Evolutionary conservation across 1,284 basidiomycete species (phyloP).

Genomic region (Kwoniella shivajii): DNA sequence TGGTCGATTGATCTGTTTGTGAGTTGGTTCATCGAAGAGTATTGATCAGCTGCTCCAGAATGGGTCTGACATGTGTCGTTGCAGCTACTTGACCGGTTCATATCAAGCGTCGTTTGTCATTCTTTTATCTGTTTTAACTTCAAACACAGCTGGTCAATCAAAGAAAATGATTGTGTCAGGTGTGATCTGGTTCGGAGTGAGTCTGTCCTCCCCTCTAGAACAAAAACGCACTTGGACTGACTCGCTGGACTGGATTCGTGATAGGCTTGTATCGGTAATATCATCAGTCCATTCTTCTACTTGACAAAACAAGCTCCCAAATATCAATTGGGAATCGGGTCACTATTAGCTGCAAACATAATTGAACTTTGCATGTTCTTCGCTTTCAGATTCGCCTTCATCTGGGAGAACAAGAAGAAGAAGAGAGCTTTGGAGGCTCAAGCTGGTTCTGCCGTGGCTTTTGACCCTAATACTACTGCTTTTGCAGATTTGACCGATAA

Average conservation of each 20-base stretch:
- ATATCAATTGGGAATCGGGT: slow-evolving; percentile 56
- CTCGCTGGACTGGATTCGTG: too few species aligned
- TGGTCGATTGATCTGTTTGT: slow-evolving; percentile 62
- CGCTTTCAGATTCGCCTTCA: slow-evolving; percentile 54
- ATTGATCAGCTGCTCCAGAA: too few species aligned
- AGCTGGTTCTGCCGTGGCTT: too few species aligned
- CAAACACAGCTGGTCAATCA: slow-evolving; percentile 58
- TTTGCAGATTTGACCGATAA: slow-evolving; percentile 53
- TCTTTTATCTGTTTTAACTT: slow-evolving; percentile 57
- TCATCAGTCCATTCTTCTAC: slow-evolving; percentile 55
- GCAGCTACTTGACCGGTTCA: slow-evolving; percentile 55
- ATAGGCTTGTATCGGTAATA: slow-evolving; percentile 55
- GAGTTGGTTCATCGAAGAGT: slow-evolving; percentile 19
- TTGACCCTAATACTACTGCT: slow-evolving; percentile 36
- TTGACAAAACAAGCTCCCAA: slow-evolving; percentile 52
- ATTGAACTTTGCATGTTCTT: slow-evolving; percentile 53
- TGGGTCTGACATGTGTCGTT: too few species aligned
- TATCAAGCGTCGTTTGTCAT: slow-evolving; percentile 58
- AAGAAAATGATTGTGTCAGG: slow-evolving; percentile 56
- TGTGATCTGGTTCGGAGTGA: slow-evolving; percentile 49
- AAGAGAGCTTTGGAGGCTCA: too few species aligned
- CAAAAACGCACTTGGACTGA: too few species aligned
- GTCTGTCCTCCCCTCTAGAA: too few species aligned
- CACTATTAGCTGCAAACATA: slow-evolving; percentile 52
- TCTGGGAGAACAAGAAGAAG: too few species aligned